Conservation (phyloP, 2,329 filamentous ascomycete genomes). For the Lachnellula arida region DNA sequence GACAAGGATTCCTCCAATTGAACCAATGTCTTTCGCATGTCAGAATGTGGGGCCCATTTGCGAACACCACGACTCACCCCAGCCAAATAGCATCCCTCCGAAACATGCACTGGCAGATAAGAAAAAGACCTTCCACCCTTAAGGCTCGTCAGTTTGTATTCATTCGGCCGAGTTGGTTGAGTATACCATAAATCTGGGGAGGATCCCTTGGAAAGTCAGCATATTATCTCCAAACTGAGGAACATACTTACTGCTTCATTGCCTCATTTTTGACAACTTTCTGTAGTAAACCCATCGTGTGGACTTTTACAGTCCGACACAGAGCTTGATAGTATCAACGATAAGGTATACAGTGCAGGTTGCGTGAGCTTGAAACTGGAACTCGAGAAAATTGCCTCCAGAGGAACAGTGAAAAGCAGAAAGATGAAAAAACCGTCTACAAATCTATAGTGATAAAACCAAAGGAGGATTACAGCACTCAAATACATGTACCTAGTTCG, state of each 20-base stretch:
- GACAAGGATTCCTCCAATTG: constrained; percentile 71
- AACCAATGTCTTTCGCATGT: constrained; percentile 55
- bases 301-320: background rate
- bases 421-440: background rate
- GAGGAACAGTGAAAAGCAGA: background rate
- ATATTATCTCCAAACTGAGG: background rate
- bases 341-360: background rate
- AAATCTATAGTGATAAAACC: no score
- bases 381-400: no score
- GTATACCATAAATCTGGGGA: constrained; percentile 25
- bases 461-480: background rate
- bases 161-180: background rate
- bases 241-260: constrained; percentile 46
- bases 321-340: background rate
- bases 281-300: constrained; percentile 28
- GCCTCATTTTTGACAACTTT: constrained; percentile 54
- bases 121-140: constrained; percentile 65
- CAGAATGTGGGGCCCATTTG: background rate
- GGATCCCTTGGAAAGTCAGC: constrained; percentile 21
- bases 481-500: background rate
- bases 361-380: background rate
- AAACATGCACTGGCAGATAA: constrained; percentile 55
- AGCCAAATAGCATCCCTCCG: constrained; percentile 59
- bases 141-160: constrained; percentile 23
- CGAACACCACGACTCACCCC: constrained; percentile 33